These are phyloP conservation scores for Amaranthus hypochondriacus DNA, from an alignment of 148 eudicot genomes.

Conservation along the genomic window DNA sequence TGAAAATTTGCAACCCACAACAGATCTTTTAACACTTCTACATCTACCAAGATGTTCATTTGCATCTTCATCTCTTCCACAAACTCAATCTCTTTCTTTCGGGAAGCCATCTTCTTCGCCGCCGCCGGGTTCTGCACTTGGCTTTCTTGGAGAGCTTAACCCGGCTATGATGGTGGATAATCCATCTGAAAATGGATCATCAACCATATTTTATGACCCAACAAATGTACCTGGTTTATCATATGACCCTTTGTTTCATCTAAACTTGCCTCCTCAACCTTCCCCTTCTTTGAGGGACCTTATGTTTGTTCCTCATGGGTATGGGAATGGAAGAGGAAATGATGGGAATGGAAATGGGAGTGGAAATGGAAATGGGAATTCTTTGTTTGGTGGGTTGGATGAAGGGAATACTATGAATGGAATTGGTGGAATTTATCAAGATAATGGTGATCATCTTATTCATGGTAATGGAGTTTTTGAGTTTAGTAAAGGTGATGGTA, in stretches of 20 bases:
- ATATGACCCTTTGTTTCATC: slow-evolving; percentile 57
- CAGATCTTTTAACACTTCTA: slow-evolving; percentile 50
- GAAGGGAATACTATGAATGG: slow-evolving; percentile 32
- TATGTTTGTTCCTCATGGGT: slow-evolving; percentile 54
- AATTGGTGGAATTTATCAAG: slow-evolving; percentile 34
- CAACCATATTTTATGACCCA: slow-evolving; percentile 31
- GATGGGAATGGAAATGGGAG: slow-evolving; percentile 11
- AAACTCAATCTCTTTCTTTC: slow-evolving; percentile 12
- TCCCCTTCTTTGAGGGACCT: slow-evolving; percentile 50
- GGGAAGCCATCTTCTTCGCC: slow-evolving; percentile 14
- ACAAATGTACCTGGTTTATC: slow-evolving; percentile 11
- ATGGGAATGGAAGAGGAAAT: neutral
- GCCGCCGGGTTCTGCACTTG: neutral
- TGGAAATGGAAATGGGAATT: slow-evolving; percentile 10
- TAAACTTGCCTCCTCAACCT: slow-evolving; percentile 51
- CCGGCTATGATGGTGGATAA: slow-evolving; percentile 16
- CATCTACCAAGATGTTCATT: slow-evolving; percentile 36
- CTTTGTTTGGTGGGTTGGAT: slow-evolving; percentile 45
- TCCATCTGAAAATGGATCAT: slow-evolving; percentile 22
- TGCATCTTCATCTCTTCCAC: slow-evolving; percentile 18
- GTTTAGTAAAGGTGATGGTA: slow-evolving; percentile 42
- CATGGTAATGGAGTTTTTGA: slow-evolving; percentile 47
- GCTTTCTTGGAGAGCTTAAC: slow-evolving; percentile 23
- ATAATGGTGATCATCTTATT: slow-evolving; percentile 27
- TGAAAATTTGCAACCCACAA: slow-evolving; percentile 24